Conservation (phyloP, 305 asterid genomes). For the Ilex paraguariensis region DNA sequence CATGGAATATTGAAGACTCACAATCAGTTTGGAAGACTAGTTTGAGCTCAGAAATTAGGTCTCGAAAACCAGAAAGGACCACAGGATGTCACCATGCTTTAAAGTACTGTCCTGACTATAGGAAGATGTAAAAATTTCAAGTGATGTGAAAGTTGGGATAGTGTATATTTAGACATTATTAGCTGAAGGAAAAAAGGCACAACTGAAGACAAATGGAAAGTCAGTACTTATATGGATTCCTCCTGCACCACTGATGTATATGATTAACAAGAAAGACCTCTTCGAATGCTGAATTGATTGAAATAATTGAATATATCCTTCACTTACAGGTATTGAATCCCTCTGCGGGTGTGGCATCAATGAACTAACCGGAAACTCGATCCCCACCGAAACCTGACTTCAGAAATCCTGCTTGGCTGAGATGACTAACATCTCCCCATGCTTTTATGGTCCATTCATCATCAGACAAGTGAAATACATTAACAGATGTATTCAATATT, state of each 20-base stretch:
- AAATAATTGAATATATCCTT: too few species aligned
- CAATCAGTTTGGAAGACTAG: neutral
- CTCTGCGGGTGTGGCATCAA: neutral
- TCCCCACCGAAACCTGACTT: conserved; percentile 64
- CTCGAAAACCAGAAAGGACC: neutral
- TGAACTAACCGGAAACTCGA: neutral
- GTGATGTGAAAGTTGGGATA: too few species aligned
- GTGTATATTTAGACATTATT: too few species aligned
- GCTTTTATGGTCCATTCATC: conserved; percentile 58
- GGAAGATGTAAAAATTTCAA: too few species aligned
- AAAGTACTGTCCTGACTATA: too few species aligned
- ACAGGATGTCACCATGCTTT: too few species aligned
- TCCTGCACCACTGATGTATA: neutral
- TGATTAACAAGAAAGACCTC: neutral
- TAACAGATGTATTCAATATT: conserved; percentile 64
- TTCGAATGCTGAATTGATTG: too few species aligned
- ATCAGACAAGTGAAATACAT: conserved; percentile 50
- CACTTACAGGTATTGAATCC: neutral
- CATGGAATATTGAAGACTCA: neutral
- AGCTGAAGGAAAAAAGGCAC: neutral
- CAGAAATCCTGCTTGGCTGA: conserved; percentile 48
- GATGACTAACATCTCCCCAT: conserved; percentile 84
- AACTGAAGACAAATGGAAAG: neutral
- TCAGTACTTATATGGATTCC: neutral
- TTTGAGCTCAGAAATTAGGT: too few species aligned